Base-by-base conservation (phyloP, 179 eudicot genomes). In the Corrigiola litoralis region DNA sequence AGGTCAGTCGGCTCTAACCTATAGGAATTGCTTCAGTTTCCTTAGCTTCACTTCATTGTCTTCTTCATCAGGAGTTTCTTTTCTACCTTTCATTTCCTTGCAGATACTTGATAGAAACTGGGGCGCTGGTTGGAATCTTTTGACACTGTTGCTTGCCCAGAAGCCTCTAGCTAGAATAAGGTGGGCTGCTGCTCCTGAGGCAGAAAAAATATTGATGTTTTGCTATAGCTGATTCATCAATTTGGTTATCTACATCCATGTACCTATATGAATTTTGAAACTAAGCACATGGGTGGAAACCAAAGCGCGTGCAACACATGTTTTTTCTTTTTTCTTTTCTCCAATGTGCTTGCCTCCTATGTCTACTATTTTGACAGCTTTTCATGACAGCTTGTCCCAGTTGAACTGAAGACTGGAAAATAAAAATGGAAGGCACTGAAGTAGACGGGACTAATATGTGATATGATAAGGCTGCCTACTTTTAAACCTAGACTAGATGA, bases 81-180 rank as follows among this genome's bases (percentile, higher is more conserved):
- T 33, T 34, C 66, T 61, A 45, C 71, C 14, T 16, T 4, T 63
- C 34, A 63, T 65, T 8, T 63, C 61, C 49, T 47, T 72, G 55
- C 79, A 95, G 99, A 95, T 95, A 46, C 95, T 95, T 63, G 99
- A 95, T 77, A 79, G 99, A 65, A 91, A 85, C 75, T 95, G 96
- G 96, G 99, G 99, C 68, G 95, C 95, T 20, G 99, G 99, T 53
- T 95, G 97, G 99, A 82, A 95, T 68, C 84, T 95, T 49, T 82
- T 95, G 58, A 77, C 97, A 9, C 74, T 82, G 44, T 71, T 95
- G 71, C 95, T 95, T 61, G 97, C 99, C 14, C 75, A 86, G 65
- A 95, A 91, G 75, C 84, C 95, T 54, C 81, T 81, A 47, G 77
- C 82, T 47, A 85, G 97, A 77, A 87, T 91, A 75, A 90, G 99